Evolutionary conservation across 352 stramenopile species (phyloP).

Genomic region (Phytophthora hibernalis): DNA sequence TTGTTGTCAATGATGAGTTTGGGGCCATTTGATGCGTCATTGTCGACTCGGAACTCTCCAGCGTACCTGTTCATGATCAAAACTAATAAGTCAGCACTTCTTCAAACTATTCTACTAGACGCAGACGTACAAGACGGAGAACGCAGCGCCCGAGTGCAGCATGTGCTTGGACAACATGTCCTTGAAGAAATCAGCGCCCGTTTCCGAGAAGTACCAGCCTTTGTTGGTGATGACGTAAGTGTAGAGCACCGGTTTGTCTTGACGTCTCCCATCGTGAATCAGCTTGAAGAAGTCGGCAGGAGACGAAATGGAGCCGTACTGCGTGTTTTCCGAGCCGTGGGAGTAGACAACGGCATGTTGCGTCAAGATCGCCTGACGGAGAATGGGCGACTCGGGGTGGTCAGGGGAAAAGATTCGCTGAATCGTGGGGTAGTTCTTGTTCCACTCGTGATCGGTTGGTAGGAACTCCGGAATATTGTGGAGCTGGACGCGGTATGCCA

Average conservation of each 20-base stretch:
- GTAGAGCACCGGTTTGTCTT: constrained; percentile 39
- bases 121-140: constrained; percentile 28
- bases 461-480: constrained; percentile 40
- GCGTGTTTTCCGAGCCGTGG: constrained; percentile 25
- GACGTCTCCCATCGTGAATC: constrained; percentile 33
- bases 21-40: constrained; percentile 1
- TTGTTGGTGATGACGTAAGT: constrained; percentile 39
- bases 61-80: constrained; percentile 24
- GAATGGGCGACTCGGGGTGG: constrained; percentile 34
- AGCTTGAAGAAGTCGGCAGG: constrained; percentile 39
- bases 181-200: constrained; percentile 42
- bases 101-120: not conserved
- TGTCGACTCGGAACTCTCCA: constrained; percentile 39
- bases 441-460: constrained; percentile 38
- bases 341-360: constrained; percentile 42
- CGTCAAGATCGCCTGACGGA: constrained; percentile 35
- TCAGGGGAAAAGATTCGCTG: constrained; percentile 43
- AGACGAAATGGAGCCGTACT: constrained; percentile 28
- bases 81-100: not conserved
- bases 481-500: constrained; percentile 41
- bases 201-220: constrained; percentile 44
- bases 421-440: constrained; percentile 41
- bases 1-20: constrained; percentile 49
- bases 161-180: constrained; percentile 49
- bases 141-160: constrained; percentile 34